Evolutionary conservation across 2,329 filamentous ascomycete species (phyloP).

Genomic region (Plectosphaerella sp.): DNA sequence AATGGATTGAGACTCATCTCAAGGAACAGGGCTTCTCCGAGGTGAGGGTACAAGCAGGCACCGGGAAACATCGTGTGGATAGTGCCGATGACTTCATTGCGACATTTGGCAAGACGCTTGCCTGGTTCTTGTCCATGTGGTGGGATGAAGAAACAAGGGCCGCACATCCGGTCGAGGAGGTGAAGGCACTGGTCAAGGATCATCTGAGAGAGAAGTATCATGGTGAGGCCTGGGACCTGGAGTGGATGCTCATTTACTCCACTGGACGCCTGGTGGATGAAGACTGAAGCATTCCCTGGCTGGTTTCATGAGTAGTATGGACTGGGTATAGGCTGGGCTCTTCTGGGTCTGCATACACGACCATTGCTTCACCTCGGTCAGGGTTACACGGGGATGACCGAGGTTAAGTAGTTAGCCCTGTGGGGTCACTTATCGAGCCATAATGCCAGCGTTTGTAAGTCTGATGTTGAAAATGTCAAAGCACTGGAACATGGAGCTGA

Average conservation of each 20-base stretch:
- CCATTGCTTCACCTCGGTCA: no score
- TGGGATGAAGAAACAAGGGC: conserved; percentile 34
- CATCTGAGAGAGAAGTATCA: conserved; percentile 35
- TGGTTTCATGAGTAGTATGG: no score
- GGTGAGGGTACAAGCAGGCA: neutral
- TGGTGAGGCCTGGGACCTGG: conserved; percentile 26
- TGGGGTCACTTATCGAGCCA: no score
- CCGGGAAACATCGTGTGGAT: conserved; percentile 15
- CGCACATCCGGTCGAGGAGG: conserved; percentile 30
- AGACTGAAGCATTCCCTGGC: no score
- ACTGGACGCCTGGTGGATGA: neutral
- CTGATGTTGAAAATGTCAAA: no score
- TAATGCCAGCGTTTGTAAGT: no score
- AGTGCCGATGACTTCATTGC: conserved; percentile 29
- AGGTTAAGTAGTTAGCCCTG: no score
- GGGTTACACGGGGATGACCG: no score
- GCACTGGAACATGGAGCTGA: neutral
- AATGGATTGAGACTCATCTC: conserved; percentile 25
- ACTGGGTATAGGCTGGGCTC: no score
- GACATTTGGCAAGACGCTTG: conserved; percentile 31
- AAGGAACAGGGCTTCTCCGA: neutral
- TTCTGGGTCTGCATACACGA: no score
- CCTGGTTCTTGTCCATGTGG: conserved; percentile 27
- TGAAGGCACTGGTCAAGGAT: conserved; percentile 25
- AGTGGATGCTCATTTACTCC: conserved; percentile 22